Base-by-base conservation (phyloP, 2,329 filamentous ascomycete species). In the Fusarium sambucinum region DNA sequence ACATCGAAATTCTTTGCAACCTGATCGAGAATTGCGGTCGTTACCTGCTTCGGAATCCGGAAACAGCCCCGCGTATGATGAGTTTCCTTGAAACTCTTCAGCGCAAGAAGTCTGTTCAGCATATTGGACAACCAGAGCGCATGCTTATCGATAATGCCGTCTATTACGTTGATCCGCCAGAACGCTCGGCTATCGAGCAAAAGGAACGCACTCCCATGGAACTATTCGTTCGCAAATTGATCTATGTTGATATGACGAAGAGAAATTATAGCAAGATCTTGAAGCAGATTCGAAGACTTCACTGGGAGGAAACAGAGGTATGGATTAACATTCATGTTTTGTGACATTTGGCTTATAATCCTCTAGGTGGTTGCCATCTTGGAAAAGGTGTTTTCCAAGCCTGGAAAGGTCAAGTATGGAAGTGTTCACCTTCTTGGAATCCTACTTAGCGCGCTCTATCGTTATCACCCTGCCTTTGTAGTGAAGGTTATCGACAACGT, bases 101-200 rank as follows among this genome's bases (percentile, higher is more conserved):
- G 76, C 91, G 96, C 59, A 99, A 99, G 83, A 99, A 99, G 81
- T 89, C 92, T 10, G 94, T 96, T 10, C 94, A 97, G 76, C 94
- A 98, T 76, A 90, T 99, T 59, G 95, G 94, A 16, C 93, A 97
- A 74, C 93, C 97, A 72, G 96, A 99, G 80, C 91, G 94, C 38
- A 98, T 99, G 94, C 88, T 98, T 30, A 96, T 99, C 59, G 96
- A 99, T 78, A 99, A 99, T 76, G 96, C 96, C 5, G 89, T 97
- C 59, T 99, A 99, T 80, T 98, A 97, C 73, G 96, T 99, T 58
- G 96, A 98, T 74, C 96, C 96, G 16, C 96, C 96, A 0, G 91
- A 97, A 77, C 89, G 96, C 63, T 92, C 94, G 32, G 94, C 96
- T 0, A 97, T 99, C 55, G 91, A 96, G 78, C 95, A 98, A 76